Conservation (phyloP, 768 basidiomycete genomes). For the Pleurotus giganteus region DNA sequence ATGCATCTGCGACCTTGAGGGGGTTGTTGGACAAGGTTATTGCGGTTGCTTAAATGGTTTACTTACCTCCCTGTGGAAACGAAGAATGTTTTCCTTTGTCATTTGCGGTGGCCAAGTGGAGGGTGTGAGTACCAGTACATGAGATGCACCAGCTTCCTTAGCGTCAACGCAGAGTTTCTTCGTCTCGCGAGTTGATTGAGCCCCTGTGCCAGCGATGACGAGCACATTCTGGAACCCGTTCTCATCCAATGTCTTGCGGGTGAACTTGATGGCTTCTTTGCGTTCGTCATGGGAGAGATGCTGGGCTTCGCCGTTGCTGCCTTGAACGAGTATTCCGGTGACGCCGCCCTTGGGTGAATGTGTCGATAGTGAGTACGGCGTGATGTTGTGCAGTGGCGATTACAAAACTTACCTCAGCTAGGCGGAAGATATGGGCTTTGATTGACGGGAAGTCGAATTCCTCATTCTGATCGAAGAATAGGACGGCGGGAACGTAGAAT, state of each 20-base stretch:
- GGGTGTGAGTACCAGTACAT: slow-evolving; percentile 72
- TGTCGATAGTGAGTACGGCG: slow-evolving; percentile 13
- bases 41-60: background rate
- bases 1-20: slow-evolving; percentile 60
- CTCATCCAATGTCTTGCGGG: slow-evolving; percentile 69
- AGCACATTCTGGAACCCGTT: slow-evolving; percentile 66
- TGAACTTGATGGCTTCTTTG: slow-evolving; percentile 57
- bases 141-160: slow-evolving; percentile 78
- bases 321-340: slow-evolving; percentile 70
- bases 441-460: slow-evolving; percentile 68
- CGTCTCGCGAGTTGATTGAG: slow-evolving; percentile 76
- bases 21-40: background rate
- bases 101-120: slow-evolving; percentile 69
- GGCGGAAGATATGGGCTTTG: slow-evolving; percentile 66
- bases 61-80: slow-evolving; percentile 63
- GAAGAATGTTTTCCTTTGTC: slow-evolving; percentile 58
- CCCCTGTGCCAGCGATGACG: slow-evolving; percentile 83
- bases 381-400: slow-evolving; percentile 16
- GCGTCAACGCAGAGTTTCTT: slow-evolving; percentile 68
- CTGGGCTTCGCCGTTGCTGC: slow-evolving; percentile 75
- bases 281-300: slow-evolving; percentile 75
- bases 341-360: slow-evolving; percentile 57
- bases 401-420: slow-evolving; percentile 56
- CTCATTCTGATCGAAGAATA: slow-evolving; percentile 70
- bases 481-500: slow-evolving; percentile 74